These are phyloP conservation scores for Pseudocercospora pini-densiflorae DNA, from an alignment of 2,329 filamentous ascomycete species.

Conservation along the genomic window DNA sequence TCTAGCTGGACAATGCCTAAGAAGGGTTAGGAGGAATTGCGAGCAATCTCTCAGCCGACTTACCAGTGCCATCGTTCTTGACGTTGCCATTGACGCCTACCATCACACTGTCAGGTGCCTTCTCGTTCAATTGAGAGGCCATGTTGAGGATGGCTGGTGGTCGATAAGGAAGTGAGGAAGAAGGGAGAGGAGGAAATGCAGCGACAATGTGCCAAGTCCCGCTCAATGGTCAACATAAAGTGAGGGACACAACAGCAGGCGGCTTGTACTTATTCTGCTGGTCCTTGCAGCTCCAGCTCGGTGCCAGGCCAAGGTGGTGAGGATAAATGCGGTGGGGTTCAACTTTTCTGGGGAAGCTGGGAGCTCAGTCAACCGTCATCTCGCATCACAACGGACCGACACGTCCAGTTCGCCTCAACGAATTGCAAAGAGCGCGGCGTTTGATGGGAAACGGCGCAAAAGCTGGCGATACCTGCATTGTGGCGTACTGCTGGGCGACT, in stretches of 20 bases:
- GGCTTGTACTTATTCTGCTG: no score
- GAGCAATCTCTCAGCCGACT: conserved; percentile 11
- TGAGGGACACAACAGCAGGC: neutral
- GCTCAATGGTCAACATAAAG: neutral
- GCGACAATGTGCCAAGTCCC: neutral
- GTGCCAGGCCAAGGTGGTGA: conserved; percentile 15
- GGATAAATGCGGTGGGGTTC: neutral
- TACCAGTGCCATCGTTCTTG: conserved; percentile 74
- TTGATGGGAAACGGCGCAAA: neutral
- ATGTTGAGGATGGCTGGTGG: conserved; percentile 13
- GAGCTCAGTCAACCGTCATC: neutral
- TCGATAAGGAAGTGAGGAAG: neutral
- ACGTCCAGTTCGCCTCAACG: neutral
- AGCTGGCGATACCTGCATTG: neutral
- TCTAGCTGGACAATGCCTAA: conserved; percentile 85
- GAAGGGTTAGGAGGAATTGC: conserved; percentile 25
- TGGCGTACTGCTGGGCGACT: neutral
- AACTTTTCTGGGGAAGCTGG: neutral
- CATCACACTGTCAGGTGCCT: conserved; percentile 51
- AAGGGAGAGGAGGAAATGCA: neutral
- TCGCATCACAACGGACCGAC: neutral
- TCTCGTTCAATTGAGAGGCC: conserved; percentile 49
- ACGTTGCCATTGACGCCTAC: conserved; percentile 55
- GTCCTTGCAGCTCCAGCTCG: no score
- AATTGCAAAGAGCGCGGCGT: neutral